Evolutionary conservation across 2,329 filamentous ascomycete species (phyloP), one percentile per base, ranked within the genome.

Genomic region (Corniculantispora saksenae): DNA sequence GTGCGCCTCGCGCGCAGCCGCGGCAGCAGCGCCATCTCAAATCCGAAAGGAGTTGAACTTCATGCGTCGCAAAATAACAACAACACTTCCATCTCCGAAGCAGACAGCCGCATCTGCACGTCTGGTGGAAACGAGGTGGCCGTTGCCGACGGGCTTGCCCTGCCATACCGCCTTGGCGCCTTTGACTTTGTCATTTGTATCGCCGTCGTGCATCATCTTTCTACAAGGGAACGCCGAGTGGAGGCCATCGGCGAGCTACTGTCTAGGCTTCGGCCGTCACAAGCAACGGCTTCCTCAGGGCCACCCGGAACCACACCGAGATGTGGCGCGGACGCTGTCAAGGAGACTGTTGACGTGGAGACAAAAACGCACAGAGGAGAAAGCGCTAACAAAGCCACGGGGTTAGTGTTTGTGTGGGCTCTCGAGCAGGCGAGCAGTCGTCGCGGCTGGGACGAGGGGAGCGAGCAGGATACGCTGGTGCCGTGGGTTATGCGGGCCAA

Each of bases 151-250:
- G 90, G 89, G 58, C 84, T 98, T 10, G 83, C 84, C n/a, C 84
- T 97, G 23, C 95, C 95, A 4, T 94, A 97, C 76, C 91, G 87
- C 50, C 65, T 71, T 9, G 72, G 70, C 66, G 75, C 69, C 68
- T 81, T 72, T 74, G 94, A 98, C 78, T 98, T 98, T 76, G 93
- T 88, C 65, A 95, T 98, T 69, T 95, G 91, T 72, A 94, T 99
- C 72, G 95, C 95, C 56, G 95, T 98, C 13, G 83, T 98, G 38
- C 95, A 98, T 79, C 95, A 99, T 80, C 82, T 98, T 61, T 96
- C 93, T 17, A 97, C 94, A 7, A 82, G 83, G 13, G 84, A 83
- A 58, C 84, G 95, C 64, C 86, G 95, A 58, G 80, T 90, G 43
- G 88, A 90, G 68, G 93, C 91, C 32, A 86, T 98, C 21, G 79